These are phyloP conservation scores for Leavenworthia alabamica DNA, from an alignment of 345 rosid species.

Conservation along the genomic window DNA sequence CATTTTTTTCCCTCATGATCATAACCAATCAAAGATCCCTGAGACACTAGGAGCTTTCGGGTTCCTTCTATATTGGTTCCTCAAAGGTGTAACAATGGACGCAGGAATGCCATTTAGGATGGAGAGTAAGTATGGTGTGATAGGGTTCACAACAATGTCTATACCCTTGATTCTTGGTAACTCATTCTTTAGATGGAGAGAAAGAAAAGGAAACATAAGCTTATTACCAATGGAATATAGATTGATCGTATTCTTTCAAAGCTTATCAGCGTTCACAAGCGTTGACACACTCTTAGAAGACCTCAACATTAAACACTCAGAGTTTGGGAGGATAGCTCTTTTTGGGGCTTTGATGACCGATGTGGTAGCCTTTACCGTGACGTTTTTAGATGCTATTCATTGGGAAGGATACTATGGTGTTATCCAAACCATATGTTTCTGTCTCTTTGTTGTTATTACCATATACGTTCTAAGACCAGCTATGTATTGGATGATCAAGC, in stretches of 20 bases:
- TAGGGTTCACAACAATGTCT: conserved; percentile 26
- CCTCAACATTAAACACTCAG: conserved; percentile 44
- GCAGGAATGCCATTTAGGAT: conserved; percentile 9
- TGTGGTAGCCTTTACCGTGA: conserved; percentile 3
- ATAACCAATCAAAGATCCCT: conserved; percentile 16
- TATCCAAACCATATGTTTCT: background rate
- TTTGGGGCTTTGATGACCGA: conserved; percentile 34
- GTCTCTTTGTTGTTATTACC: background rate
- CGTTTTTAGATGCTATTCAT: background rate
- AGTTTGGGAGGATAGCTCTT: conserved; percentile 43
- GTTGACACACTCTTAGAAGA: conserved; percentile 40
- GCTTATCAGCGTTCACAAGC: conserved; percentile 39
- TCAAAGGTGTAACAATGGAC: conserved; percentile 51
- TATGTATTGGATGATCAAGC: conserved; percentile 30
- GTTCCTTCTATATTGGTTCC: conserved; percentile 37
- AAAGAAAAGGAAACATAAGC: background rate
- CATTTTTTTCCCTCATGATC: conserved; percentile 27
- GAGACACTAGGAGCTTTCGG: conserved; percentile 40
- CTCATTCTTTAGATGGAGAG: conserved; percentile 4
- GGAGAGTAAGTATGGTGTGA: conserved; percentile 17
- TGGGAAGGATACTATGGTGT: background rate
- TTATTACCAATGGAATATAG: background rate
- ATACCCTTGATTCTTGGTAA: conserved; percentile 22
- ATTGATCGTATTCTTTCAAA: conserved; percentile 4
- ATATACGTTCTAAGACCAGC: conserved; percentile 7